Evolutionary conservation across 2,329 filamentous ascomycete species (phyloP).

Genomic region (Huntiella savannae): DNA sequence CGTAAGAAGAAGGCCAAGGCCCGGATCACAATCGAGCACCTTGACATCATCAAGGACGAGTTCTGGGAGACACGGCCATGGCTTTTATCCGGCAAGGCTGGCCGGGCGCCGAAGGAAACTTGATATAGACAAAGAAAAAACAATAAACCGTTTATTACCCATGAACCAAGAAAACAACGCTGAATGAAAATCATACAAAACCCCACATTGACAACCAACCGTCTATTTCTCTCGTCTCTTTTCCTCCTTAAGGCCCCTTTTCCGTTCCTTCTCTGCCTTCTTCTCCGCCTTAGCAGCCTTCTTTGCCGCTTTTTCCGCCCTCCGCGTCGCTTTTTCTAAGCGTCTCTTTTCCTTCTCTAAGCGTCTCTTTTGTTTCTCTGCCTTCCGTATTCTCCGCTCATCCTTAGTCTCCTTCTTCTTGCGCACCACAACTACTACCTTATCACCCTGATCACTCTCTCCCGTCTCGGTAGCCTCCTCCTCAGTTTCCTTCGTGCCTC

Average conservation of each 20-base stretch:
- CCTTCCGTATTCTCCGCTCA: background rate
- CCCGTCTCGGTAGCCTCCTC: background rate
- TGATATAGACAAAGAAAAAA: slow-evolving; percentile 13
- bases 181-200: background rate
- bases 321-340: background rate
- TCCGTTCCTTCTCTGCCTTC: background rate
- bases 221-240: slow-evolving; percentile 11
- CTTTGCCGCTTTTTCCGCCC: background rate
- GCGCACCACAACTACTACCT: background rate
- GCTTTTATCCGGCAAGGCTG: slow-evolving; percentile 57
- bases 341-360: too few relatives aligned
- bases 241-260: slow-evolving; percentile 14
- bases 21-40: slow-evolving; percentile 59
- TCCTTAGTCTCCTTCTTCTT: background rate
- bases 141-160: slow-evolving; percentile 13
- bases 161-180: slow-evolving; percentile 13
- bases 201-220: background rate
- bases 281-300: slow-evolving; percentile 13
- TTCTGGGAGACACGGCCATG: slow-evolving; percentile 85
- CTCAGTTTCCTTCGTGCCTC: slow-evolving; percentile 42
- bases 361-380: background rate
- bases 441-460: background rate
- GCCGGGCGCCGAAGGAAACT: slow-evolving; percentile 45
- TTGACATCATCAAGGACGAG: slow-evolving; percentile 87
- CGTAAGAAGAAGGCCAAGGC: slow-evolving; percentile 67